phyloP scores from a whole-genome alignment of 176 grass and related monocot genomes.

The Coix lacrymajobi region DNA sequence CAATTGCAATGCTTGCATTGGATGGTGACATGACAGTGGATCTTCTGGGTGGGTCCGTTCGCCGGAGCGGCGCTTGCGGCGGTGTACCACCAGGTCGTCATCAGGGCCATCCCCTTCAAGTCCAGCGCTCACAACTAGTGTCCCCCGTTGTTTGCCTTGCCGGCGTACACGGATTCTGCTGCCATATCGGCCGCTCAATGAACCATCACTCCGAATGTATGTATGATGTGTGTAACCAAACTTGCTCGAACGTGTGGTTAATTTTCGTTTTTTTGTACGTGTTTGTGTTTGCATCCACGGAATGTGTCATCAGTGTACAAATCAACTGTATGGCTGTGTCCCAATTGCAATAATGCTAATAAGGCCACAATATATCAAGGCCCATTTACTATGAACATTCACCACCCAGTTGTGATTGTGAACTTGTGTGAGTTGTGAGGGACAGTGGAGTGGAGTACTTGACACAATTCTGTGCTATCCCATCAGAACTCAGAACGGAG shows the following conservation, averaged over 20 bases:
- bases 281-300: not conserved
- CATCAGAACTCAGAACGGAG: not conserved
- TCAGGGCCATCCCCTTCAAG: slow-evolving; percentile 18
- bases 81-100: slow-evolving; percentile 26
- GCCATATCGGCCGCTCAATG: not conserved
- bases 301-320: not conserved
- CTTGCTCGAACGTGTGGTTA: not conserved
- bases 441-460: too few species aligned
- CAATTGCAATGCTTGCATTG: not conserved
- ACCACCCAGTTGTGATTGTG: not conserved
- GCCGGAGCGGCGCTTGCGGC: slow-evolving; percentile 8
- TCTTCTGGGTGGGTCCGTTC: slow-evolving; percentile 37
- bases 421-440: too few species aligned
- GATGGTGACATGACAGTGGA: slow-evolving; percentile 17
- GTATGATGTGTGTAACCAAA: not conserved
- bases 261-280: not conserved
- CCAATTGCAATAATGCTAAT: not conserved
- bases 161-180: not conserved
- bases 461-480: too few species aligned
- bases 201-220: not conserved
- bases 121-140: not conserved
- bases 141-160: not conserved
- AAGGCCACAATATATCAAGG: not conserved
- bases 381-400: not conserved
- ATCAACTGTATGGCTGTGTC: not conserved